These are phyloP conservation scores for Cerrena zonata DNA, from an alignment of 1,284 basidiomycete species.

Conservation along the genomic window DNA sequence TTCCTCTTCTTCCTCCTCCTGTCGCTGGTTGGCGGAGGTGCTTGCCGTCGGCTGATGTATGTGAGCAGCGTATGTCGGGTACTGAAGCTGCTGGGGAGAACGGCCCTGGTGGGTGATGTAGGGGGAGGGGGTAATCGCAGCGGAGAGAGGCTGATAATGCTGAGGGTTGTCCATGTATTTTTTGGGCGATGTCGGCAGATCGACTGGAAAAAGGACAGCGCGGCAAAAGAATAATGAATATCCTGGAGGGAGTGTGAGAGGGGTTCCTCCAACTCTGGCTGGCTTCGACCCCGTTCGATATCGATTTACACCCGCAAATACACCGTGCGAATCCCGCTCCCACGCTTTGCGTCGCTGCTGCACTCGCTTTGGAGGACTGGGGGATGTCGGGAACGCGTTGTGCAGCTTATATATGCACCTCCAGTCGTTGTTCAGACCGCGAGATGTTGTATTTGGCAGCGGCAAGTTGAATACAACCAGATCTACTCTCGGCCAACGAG, in stretches of 20 bases:
- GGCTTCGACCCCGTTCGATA: no score
- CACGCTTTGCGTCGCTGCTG: no score
- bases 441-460: no score
- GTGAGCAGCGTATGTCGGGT: conserved; percentile 21
- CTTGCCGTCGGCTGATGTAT: conserved; percentile 20
- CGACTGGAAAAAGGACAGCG: conserved; percentile 23
- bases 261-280: no score
- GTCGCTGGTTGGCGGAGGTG: conserved; percentile 20
- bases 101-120: conserved; percentile 26
- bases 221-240: conserved; percentile 16
- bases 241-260: not conserved
- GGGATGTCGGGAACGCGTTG: not conserved
- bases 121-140: conserved; percentile 63
- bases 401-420: not conserved
- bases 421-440: no score
- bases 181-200: conserved; percentile 20
- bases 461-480: no score
- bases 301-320: no score
- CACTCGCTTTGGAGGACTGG: no score
- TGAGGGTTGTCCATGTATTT: conserved; percentile 65
- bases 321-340: conserved; percentile 24
- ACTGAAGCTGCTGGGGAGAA: conserved; percentile 20
- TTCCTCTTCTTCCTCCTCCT: conserved; percentile 56
- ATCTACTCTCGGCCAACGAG: not conserved
- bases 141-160: conserved; percentile 72